phyloP scores from a whole-genome alignment of 1,284 basidiomycete species.

The Cryptococcus wingfieldii region DNA sequence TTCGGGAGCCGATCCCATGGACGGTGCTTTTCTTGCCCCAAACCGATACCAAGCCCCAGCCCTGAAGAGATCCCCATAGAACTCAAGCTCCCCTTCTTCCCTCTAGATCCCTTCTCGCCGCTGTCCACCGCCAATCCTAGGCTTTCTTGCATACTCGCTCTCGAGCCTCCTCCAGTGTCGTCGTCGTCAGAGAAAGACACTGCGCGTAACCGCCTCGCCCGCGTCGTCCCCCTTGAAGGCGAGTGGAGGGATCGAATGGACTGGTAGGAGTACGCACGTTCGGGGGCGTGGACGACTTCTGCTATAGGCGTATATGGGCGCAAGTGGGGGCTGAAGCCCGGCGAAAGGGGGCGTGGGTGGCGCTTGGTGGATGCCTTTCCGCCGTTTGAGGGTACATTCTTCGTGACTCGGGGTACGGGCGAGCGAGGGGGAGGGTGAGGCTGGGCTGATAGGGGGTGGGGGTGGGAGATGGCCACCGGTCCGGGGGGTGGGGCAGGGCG shows the following conservation, averaged over 20 bases:
- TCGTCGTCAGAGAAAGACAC: neutral
- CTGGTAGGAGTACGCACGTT: too few species aligned
- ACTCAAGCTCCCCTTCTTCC: neutral
- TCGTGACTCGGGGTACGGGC: neutral
- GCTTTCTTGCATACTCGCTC: neutral
- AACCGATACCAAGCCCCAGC: too few species aligned
- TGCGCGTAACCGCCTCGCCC: too few species aligned
- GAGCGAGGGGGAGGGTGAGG: neutral
- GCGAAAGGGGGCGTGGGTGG: neutral
- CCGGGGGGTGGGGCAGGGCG: neutral
- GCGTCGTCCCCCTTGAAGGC: too few species aligned
- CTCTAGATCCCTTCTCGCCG: neutral
- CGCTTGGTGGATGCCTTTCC: neutral
- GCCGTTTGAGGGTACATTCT: neutral
- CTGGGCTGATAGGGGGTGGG: constrained; percentile 14
- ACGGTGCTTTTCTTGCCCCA: neutral
- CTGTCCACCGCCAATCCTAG: neutral
- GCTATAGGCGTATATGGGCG: too few species aligned
- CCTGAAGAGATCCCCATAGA: too few species aligned
- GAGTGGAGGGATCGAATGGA: too few species aligned
- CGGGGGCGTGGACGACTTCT: too few species aligned
- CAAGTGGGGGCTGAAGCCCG: neutral
- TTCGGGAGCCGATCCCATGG: neutral
- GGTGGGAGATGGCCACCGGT: constrained; percentile 13
- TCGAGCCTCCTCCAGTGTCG: neutral